A percentile compares a stretch with the other conserved stretches of the same genome.
These are phyloP conservation scores for Pluteus cervinus DNA, from an alignment of 768 basidiomycete genomes.

Conservation along the genomic window DNA sequence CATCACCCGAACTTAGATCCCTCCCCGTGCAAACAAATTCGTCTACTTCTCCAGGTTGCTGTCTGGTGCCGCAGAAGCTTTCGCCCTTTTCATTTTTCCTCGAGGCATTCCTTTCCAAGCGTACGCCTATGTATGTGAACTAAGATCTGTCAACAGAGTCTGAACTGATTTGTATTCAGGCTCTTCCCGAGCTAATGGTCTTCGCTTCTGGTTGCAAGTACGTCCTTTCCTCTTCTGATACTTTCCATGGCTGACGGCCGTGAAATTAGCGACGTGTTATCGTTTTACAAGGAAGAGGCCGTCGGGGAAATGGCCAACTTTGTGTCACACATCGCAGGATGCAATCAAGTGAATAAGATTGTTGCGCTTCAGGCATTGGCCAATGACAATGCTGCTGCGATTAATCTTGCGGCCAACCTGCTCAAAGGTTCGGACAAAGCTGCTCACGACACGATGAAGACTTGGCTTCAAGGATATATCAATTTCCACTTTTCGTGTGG, in stretches of 20 bases:
- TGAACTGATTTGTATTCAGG: no score
- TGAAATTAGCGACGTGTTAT: constrained; percentile 2
- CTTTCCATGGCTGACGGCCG: not conserved
- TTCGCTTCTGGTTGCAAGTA: constrained; percentile 2
- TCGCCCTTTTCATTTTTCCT: constrained; percentile 3
- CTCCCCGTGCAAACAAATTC: not conserved
- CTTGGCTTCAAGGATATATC: not conserved
- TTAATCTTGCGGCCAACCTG: not conserved
- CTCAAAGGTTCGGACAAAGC: not conserved
- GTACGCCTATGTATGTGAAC: no score
- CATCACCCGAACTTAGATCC: not conserved
- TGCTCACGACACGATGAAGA: not conserved
- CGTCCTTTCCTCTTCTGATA: not conserved
- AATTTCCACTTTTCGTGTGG: constrained; percentile 1
- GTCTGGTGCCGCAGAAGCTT: constrained; percentile 1
- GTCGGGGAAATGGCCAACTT: constrained; percentile 1
- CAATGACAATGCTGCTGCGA: not conserved
- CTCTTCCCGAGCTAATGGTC: constrained; percentile 4
- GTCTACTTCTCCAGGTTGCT: constrained; percentile 3
- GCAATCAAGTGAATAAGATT: not conserved
- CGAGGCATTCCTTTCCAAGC: constrained; percentile 8
- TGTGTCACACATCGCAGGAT: constrained; percentile 2
- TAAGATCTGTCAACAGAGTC: no score
- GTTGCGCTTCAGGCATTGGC: constrained; percentile 4
- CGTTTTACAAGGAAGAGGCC: constrained; percentile 5